Evolutionary conservation across 495 filamentous ascomycete species (phyloP).

Genomic region (Xylaria cubensis): DNA sequence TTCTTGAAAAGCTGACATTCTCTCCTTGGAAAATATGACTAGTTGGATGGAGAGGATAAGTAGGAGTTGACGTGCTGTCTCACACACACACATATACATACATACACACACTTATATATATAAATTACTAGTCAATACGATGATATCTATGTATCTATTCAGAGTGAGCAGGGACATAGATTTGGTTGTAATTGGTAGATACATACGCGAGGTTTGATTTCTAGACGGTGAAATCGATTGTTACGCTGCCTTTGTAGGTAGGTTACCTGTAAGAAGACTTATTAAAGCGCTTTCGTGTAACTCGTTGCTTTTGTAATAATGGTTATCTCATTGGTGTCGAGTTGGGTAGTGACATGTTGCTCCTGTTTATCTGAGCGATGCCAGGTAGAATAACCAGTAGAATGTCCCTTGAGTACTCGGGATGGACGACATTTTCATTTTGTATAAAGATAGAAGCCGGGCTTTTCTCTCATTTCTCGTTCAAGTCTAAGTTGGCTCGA

Average conservation of each 20-base stretch:
- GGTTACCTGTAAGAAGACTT: neutral
- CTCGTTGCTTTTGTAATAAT: neutral
- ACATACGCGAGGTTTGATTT: neutral
- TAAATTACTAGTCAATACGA: neutral
- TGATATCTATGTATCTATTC: neutral
- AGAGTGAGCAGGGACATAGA: neutral
- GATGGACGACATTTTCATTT: neutral
- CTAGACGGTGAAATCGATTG: neutral
- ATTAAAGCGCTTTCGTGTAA: neutral
- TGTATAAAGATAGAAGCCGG: neutral
- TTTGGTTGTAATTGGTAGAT: neutral
- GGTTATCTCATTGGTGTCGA: too few species aligned
- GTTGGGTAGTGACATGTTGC: neutral
- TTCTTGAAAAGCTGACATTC: neutral
- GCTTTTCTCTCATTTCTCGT: neutral
- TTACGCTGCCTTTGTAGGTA: neutral
- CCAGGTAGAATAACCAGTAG: neutral
- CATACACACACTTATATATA: neutral
- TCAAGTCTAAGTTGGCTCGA: neutral
- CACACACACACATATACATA: neutral
- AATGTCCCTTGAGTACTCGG: neutral
- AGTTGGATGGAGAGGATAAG: neutral
- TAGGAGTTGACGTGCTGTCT: neutral
- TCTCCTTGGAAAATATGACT: neutral
- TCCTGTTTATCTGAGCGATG: neutral